Conservation (phyloP, 345 rosid genomes). For the Moricandia moricandioides region DNA sequence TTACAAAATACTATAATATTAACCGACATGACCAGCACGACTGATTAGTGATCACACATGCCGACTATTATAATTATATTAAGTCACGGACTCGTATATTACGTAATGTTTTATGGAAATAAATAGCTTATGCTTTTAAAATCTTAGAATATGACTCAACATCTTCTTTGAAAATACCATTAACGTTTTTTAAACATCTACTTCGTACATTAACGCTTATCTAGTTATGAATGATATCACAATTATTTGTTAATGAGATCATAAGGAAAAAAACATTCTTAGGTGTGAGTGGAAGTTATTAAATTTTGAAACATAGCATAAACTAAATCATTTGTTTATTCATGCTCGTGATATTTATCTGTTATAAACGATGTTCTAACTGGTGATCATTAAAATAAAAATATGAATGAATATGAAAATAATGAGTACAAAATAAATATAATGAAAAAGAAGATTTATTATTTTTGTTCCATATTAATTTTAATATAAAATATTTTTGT, state of each 20-base stretch:
- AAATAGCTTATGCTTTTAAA: background rate
- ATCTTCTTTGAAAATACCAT: background rate
- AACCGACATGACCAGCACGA: background rate
- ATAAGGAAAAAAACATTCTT: background rate
- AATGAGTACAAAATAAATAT: no score
- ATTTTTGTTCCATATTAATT: no score
- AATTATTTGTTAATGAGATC: background rate
- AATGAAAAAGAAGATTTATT: no score
- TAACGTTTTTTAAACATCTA: background rate
- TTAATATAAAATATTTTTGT: no score
- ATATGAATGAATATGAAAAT: no score
- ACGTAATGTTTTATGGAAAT: background rate
- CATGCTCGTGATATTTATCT: background rate
- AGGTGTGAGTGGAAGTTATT: background rate
- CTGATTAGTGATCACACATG: background rate
- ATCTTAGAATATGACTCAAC: background rate
- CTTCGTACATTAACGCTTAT: background rate
- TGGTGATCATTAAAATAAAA: no score
- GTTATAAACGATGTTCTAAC: background rate
- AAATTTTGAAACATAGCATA: background rate
- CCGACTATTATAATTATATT: background rate
- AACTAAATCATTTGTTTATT: background rate
- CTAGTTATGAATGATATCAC: background rate
- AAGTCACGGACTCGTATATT: background rate
- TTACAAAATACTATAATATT: background rate